phyloP scores from a whole-genome alignment of 1,284 basidiomycete species.

The Gymnopus androsaceus region DNA sequence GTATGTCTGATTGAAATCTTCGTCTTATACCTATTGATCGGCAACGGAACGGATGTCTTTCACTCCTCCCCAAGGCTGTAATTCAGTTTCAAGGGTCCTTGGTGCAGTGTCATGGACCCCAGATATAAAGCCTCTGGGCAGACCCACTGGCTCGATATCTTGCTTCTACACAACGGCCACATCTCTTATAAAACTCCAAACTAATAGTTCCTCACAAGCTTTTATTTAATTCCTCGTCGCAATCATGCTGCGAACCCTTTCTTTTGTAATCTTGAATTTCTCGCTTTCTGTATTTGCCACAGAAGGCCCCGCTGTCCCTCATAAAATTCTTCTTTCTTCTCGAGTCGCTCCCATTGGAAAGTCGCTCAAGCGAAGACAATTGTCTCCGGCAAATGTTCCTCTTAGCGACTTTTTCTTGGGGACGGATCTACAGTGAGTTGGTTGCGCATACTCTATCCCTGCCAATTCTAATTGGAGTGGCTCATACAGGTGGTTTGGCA shows the following conservation, averaged over 20 bases:
- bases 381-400: conserved; percentile 42
- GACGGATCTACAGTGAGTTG: conserved; percentile 52
- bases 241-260: not conserved
- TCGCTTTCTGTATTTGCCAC: not conserved
- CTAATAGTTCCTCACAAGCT: no score
- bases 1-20: no score
- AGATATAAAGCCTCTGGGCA: no score
- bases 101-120: no score
- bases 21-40: no score
- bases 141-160: no score
- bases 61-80: no score
- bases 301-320: not conserved
- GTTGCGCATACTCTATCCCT: conserved; percentile 8
- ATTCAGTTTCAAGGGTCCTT: no score
- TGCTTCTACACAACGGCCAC: no score
- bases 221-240: no score
- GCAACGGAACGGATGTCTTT: no score
- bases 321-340: conserved; percentile 4
- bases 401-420: conserved; percentile 55
- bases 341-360: conserved; percentile 19
- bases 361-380: conserved; percentile 37
- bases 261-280: not conserved
- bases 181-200: no score
- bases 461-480: conserved; percentile 7
- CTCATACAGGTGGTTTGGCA: conserved; percentile 60